A percentile compares a stretch with the other conserved stretches of the same genome.
Evolutionary conservation across 441 rosid genomes (phyloP).

Genomic region (Corymbia citriodora): DNA sequence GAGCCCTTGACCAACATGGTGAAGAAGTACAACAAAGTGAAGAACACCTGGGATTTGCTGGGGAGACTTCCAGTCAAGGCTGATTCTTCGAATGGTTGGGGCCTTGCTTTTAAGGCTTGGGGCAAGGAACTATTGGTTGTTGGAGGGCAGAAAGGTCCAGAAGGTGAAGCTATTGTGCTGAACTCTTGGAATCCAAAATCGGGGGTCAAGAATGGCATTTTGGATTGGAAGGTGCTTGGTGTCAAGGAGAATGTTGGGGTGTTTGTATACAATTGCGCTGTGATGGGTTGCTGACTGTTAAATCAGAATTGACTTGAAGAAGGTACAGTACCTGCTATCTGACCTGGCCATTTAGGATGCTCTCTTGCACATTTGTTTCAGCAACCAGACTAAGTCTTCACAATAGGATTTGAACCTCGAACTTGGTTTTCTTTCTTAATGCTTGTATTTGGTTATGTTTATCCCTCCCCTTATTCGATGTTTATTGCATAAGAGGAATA

Average conservation of each 20-base stretch:
- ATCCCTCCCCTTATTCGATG: conserved; percentile 3
- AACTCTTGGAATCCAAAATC: conserved; percentile 52
- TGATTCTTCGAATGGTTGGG: conserved; percentile 57
- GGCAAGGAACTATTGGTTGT: conserved; percentile 41
- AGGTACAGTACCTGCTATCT: conserved; percentile 4
- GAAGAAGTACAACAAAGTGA: conserved; percentile 38
- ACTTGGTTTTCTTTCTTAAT: conserved; percentile 6
- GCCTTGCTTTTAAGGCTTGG: conserved; percentile 51
- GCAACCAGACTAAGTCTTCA: conserved; percentile 4
- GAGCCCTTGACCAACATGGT: conserved; percentile 49
- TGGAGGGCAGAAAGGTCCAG: conserved; percentile 44
- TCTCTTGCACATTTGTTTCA: conserved; percentile 12
- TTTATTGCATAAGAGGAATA: not conserved
- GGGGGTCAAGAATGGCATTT: conserved; percentile 32
- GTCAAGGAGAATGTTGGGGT: conserved; percentile 50
- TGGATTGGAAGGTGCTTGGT: conserved; percentile 55
- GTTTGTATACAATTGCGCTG: conserved; percentile 58
- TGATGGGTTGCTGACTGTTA: conserved; percentile 44
- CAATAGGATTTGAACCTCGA: not conserved
- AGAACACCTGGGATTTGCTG: conserved; percentile 43
- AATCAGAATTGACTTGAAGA: conserved; percentile 11
- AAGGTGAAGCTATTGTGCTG: conserved; percentile 45
- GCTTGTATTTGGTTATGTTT: conserved; percentile 8
- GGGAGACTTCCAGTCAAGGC: conserved; percentile 51
- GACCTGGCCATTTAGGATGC: conserved; percentile 8